A percentile compares a stretch with the other conserved stretches of the same genome.
These are phyloP conservation scores for Solanum habrochaites DNA, from an alignment of 257 asterid species.

Conservation along the genomic window DNA sequence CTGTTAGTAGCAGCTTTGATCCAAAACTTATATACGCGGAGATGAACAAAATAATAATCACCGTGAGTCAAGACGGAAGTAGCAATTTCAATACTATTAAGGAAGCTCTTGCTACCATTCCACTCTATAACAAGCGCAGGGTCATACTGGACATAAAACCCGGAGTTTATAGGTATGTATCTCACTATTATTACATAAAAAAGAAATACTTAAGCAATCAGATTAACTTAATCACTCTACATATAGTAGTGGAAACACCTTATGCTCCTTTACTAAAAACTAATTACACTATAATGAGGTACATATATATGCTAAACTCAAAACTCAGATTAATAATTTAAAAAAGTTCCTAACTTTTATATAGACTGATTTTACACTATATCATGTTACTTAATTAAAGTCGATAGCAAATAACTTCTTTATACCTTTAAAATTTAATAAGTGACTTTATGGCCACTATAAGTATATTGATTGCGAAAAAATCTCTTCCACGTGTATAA, in stretches of 20 bases:
- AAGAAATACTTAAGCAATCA: neutral
- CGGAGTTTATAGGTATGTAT: constrained; percentile 39
- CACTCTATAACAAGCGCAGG: constrained; percentile 27
- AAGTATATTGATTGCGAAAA: neutral
- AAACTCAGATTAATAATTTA: neutral
- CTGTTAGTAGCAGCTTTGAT: neutral
- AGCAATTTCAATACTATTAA: constrained; percentile 29
- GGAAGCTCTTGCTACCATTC: constrained; percentile 38
- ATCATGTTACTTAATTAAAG: neutral
- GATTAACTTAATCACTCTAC: neutral
- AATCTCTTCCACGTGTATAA: neutral
- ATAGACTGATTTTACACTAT: neutral
- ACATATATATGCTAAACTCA: neutral
- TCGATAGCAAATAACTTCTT: neutral
- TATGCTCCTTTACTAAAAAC: neutral
- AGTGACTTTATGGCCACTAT: neutral
- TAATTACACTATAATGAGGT: neutral
- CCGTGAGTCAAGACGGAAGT: constrained; percentile 40
- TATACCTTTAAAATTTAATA: neutral
- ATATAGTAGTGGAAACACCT: neutral
- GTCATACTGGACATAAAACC: constrained; percentile 26
- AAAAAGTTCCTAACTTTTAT: neutral
- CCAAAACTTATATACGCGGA: constrained; percentile 31
- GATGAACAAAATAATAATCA: constrained; percentile 17
- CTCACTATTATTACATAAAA: neutral